Evolutionary conservation across 495 filamentous ascomycete genomes (phyloP), one percentile per base, ranked within the genome.

Genomic region (Penicillium psychrofluorescens): DNA sequence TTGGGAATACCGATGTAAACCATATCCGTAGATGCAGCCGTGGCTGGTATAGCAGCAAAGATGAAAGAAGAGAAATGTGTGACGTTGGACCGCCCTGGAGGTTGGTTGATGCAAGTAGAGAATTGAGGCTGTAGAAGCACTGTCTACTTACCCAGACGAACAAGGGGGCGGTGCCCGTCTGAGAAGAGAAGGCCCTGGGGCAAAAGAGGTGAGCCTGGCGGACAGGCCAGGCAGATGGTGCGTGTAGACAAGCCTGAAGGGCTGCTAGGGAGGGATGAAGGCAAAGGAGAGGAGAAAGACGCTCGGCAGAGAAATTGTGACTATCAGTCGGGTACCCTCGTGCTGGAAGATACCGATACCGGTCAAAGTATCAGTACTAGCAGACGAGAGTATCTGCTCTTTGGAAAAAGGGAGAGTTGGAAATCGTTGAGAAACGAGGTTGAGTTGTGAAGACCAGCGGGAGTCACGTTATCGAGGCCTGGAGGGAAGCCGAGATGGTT

Each of bases 161-260:
- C 85, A 76, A 80, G 62, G 66, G 66, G 83, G 79, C 76, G 76
- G 79, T 81, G 83, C 81, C 72, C 85, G 85, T 74, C 80, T 84
- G 85, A 87, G 84, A 76, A 90, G 83, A 90, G 87, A 88, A 90
- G 88, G 87, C 88, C 87, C 88, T 91, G 84, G 52, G 64, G 58
- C 49, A 49, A 61, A 58, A 62, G 70, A 69, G 1, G 22, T 22
- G 57, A 59, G 69, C 76, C 76, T 78, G 83, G 81, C 78, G 53
- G 63, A 53, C 54, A 59, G 71, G 76, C 73, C 78, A 80, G 76
- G 71, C 74, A 56, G 64, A 62, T 62, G 56, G 57, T 69, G 77
- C 52, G 57, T 63, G 52, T 41, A 44, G 45, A 55, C 40, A 53
- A 52, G 51, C 64, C 62, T 35, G 41, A 58, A 66, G 59, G 70